phyloP scores from a whole-genome alignment of 106 monocot genomes.

The Dendrobium officinale region DNA sequence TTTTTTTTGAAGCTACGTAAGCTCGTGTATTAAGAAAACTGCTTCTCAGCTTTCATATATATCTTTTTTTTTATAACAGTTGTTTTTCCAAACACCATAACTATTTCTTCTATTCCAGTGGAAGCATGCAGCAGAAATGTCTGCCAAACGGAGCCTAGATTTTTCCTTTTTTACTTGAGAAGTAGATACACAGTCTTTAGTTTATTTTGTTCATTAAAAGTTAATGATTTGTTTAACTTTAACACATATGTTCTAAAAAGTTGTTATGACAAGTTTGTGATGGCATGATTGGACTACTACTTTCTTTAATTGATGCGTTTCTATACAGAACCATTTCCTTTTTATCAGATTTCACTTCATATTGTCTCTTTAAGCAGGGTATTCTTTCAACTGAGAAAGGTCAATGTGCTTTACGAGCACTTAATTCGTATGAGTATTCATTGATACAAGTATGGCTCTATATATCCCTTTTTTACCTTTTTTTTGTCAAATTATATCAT shows the following conservation, averaged over 20 bases:
- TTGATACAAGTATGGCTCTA: slow-evolving; percentile 44
- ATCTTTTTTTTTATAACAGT: too few species aligned
- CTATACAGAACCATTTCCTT: neutral
- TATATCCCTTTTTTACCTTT: neutral
- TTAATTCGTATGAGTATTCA: slow-evolving; percentile 63
- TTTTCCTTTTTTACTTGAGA: too few species aligned
- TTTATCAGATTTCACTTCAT: neutral
- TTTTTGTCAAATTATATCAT: neutral
- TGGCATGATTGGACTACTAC: neutral
- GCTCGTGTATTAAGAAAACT: too few species aligned
- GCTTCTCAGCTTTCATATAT: too few species aligned
- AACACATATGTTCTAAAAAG: neutral
- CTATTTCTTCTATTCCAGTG: too few species aligned
- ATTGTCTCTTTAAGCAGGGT: slow-evolving; percentile 32
- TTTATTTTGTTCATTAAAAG: too few species aligned
- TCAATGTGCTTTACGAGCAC: slow-evolving; percentile 38
- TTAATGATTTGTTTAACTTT: neutral
- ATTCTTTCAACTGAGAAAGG: slow-evolving; percentile 93
- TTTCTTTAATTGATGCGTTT: neutral
- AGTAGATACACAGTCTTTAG: too few species aligned
- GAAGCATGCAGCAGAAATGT: too few species aligned
- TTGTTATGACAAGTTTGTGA: neutral
- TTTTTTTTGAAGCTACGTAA: neutral
- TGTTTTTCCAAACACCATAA: too few species aligned
- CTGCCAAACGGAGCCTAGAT: too few species aligned